Base-by-base conservation (phyloP, 202 grass and related monocot genomes). In the Zoysia matrella region DNA sequence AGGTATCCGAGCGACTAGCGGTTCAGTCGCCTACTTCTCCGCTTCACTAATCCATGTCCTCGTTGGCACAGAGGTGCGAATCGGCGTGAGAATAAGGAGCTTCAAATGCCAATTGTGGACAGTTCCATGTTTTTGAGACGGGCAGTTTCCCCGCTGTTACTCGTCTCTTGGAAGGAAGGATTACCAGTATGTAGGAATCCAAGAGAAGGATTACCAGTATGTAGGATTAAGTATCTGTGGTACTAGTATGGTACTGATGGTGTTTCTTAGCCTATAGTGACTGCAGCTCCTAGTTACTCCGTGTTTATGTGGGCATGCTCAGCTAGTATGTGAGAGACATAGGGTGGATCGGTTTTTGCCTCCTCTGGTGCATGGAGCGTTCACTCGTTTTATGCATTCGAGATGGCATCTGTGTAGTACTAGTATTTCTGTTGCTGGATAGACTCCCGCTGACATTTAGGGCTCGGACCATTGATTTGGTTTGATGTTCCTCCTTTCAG, bases 1-100 rank as follows among this genome's bases (percentile, higher is more conserved):
- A 91, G 13, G 84, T 98, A 15, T 94, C 95, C 0, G 88, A 95
- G 77, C 84, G 77, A 44, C 85, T 91, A 75, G 90, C 88, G 6
- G 77, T 86, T 52, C 86, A 91, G 48, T 74, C 84, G 11, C 84
- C 73, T 56, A 89, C 89, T 67, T 83, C 40, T 61, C 83, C 80
- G 2, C 79, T 89, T 43, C 77, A 82, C 54, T 75, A 67, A 42
- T 93, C 7, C 83, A 66, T 9, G 74, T 80, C 40, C 40, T 69
- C 36, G 16, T 57, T 16, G 16, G 75, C 68, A 52, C 70, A 44
- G 18, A 66, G 44, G 60, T 51, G 55, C 1, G 36, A 60, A 72
- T 80, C 40, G 7, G 80, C 80, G 65, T 36, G 22, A 3, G 60
- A 80, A 84, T 80, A 84, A 90, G 79, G 79, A 90, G 88, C 69